Evolutionary conservation across 1,139 yeast genomes (phyloP), one percentile per base, ranked within the genome.

Genomic region (Lizanozyma gosingica): DNA sequence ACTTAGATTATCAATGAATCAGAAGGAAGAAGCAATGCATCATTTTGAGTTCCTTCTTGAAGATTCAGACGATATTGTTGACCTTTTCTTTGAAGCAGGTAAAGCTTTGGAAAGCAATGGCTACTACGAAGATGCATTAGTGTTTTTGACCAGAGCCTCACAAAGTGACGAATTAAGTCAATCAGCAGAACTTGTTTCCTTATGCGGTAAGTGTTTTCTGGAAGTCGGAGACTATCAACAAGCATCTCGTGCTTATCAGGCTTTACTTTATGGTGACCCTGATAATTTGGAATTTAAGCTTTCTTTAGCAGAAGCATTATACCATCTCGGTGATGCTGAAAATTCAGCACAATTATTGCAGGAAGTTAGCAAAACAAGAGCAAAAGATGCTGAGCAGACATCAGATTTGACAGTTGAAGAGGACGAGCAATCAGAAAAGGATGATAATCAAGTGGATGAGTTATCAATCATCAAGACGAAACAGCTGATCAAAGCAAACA

Each of bases 231-330:
- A 83, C 40, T 82, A 76, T 47, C 72, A 65, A 14, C 76, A 77
- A 37, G 97, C 98, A 0, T 82, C 76, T 48, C 65, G 66, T 17
- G 79, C 84, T 2, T 87, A 80, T 54, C 63, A 65, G 36, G 63
- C 71, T 4, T 75, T 87, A 2, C 57, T 85, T 14, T 69, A 68
- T 16, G 57, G 64, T 35, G 84, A 80, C 6, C 83, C 85, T 0
- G 67, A 70, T 14, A 81, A 86, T 51, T 62, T 84, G 35, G 95
- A 88, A 46, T 74, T 81, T 11, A 78, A 83, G 52, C 68, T 88
- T 33, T 83, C 85, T 0, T 65, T 92, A 18, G 95, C 94, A 0
- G 97, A 92, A 59, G 78, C 88, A 1, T 76, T 80, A 43, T 85
- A 80, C 47, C 79, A 79, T 48, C 63, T 83, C n/a, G 85, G 83